Base-by-base conservation (phyloP, 805 yeast species). In the Myxozyma neglecta region DNA sequence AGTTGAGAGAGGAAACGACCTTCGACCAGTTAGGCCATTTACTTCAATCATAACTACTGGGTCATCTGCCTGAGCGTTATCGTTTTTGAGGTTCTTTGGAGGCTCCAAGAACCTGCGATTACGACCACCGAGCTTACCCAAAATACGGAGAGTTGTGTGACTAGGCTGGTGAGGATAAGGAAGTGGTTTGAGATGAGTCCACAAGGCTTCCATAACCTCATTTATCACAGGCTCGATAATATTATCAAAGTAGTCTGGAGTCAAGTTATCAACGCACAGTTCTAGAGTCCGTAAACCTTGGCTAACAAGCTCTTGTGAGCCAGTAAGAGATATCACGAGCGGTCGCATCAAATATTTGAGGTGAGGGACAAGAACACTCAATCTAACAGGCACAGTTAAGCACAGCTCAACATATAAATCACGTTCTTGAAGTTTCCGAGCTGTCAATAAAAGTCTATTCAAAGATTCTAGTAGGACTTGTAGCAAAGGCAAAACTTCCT, bases 161-260 rank as follows among this genome's bases (percentile, higher is more conserved):
- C 97, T 88, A 68, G 92, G 97, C 67, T 90, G 96, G 69, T 94
- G 98, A 68, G 89, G 90, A 72, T 90, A 91, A 0, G 99, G 98
- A 40, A 92, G 81, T 1, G 99, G 99, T 70, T 86, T 86, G 67
- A 94, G 75, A 69, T 93, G 94, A 64, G 84, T 86, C 93, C 97
- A 94, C 39, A 94, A 78, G 0, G 97, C 96, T 43, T 87, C 86
- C 90, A 92, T 89, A 1, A 96, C 91, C 68, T 94, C 97, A 63
- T 89, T 96, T 57, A 93, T 86, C 1, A 92, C 97, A 0, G 99
- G 98, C 71, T 92, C 97, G 63, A 94, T 86, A 72, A 94, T 92
- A 1, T 99, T 98, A 70, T 94, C 99, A 74, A 94, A 91, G 73
- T 92, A 94, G 67, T 92, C 96, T 0, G 98, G 96, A 0, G 98